Conservation (phyloP, 2,329 filamentous ascomycete genomes). For the Bipolaris sorokiniana region DNA sequence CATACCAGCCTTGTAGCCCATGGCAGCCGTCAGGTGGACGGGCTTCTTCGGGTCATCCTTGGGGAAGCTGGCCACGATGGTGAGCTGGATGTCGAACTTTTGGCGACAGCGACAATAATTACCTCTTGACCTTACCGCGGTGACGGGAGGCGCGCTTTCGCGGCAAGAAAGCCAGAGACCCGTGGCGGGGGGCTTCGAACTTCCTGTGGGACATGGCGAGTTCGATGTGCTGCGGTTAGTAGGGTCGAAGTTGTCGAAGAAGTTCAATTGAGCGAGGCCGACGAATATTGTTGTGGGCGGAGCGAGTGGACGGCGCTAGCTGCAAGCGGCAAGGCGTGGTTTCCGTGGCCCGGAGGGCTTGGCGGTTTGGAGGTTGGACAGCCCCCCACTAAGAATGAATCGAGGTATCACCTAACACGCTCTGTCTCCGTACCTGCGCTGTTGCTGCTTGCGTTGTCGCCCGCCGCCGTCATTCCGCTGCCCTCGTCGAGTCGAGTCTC, state of each 20-base stretch:
- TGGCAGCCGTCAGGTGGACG: constrained; percentile 95
- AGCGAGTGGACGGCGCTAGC: constrained; percentile 11
- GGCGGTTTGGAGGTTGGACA: constrained; percentile 10
- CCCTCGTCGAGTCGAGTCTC: constrained; percentile 20
- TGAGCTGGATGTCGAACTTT: constrained; percentile 34
- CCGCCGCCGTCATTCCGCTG: constrained; percentile 28
- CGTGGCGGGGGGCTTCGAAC: constrained; percentile 92
- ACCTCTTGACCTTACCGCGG: constrained; percentile 98
- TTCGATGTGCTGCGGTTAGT: constrained; percentile 47
- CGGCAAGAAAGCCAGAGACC: constrained; percentile 66
- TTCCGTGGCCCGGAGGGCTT: constrained; percentile 4
- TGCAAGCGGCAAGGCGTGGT: constrained; percentile 4
- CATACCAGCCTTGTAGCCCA: constrained; percentile 99
- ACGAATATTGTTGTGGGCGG: constrained; percentile 21
- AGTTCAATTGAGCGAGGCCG: constrained; percentile 21
- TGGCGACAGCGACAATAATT: constrained; percentile 58
- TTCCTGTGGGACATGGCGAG: constrained; percentile 65
- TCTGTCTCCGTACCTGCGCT: constrained; percentile 35
- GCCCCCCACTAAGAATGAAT: constrained; percentile 18
- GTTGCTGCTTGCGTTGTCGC: constrained; percentile 31
- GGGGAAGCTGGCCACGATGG: constrained; percentile 74
- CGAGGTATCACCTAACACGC: constrained; percentile 29
- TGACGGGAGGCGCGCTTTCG: constrained; percentile 90
- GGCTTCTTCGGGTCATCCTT: constrained; percentile 99
- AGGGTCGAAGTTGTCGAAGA: constrained; percentile 35